These are phyloP conservation scores for Euptelea pleiosperma DNA, from an alignment of 164 flowering plant genomes.

Conservation along the genomic window DNA sequence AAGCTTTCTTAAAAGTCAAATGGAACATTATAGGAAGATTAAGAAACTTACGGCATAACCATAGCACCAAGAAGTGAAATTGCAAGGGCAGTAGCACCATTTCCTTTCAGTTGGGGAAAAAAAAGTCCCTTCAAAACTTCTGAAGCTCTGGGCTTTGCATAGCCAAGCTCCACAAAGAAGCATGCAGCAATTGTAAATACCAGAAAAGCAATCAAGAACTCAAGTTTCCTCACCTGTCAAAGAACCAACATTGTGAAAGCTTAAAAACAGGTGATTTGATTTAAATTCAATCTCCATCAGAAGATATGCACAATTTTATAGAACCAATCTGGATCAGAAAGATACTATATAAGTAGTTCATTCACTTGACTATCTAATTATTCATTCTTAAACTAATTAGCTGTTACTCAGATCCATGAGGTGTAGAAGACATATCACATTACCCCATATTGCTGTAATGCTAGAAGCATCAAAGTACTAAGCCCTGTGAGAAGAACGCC, in stretches of 20 bases:
- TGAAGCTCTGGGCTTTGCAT: slow-evolving; percentile 65
- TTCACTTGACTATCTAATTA: too few relatives aligned
- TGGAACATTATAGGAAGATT: not conserved
- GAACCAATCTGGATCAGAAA: too few relatives aligned
- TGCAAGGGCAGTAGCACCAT: slow-evolving; percentile 82
- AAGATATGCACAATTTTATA: too few relatives aligned
- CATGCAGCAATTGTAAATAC: slow-evolving; percentile 86
- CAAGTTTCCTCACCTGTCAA: slow-evolving; percentile 85
- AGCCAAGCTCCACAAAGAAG: slow-evolving; percentile 77
- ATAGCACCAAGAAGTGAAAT: slow-evolving; percentile 94
- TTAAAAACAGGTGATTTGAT: not conserved
- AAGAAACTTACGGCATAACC: slow-evolving; percentile 89
- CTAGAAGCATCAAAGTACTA: slow-evolving; percentile 77
- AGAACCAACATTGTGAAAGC: not conserved
- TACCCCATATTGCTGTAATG: slow-evolving; percentile 97
- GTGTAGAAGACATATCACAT: not conserved
- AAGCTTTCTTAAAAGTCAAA: not conserved
- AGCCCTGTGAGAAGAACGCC: slow-evolving; percentile 95
- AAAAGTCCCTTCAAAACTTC: slow-evolving; percentile 84
- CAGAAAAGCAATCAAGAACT: slow-evolving; percentile 76
- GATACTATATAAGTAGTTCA: too few relatives aligned
- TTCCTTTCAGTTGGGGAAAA: slow-evolving; percentile 80
- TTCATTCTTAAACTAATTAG: too few relatives aligned
- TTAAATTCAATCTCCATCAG: not conserved
- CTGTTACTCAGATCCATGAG: not conserved